Base-by-base conservation (phyloP, 73 alveolate species). In the Paramecium bursaria region DNA sequence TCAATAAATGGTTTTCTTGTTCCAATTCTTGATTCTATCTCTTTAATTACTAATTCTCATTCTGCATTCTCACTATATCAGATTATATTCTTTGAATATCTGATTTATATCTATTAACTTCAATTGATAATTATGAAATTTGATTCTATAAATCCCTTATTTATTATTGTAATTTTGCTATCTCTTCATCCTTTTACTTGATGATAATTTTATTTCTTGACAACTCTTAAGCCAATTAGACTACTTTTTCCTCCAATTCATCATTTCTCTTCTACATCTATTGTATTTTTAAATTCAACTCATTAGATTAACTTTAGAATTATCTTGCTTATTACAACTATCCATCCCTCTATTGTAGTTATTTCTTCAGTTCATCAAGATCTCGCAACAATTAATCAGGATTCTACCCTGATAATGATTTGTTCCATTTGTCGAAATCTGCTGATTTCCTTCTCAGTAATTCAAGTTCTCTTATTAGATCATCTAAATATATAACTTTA, bases 211-310 rank as follows among this genome's bases (percentile, higher is more conserved):
- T 67, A 67, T 67, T 39, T 67, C 82, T 31, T 3, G 30, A 42
- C 10, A 67, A 27, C 23, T 67, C 82, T 67, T 67, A 10, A 67
- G 82, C 82, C 11, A 67, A 42, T 13, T 35, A 53, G 19, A 42
- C 82, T 15, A 67, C 82, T 17, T 67, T 67, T 67, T 67, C 82
- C 27, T 67, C 82, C 19, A 67, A 42, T 67, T 67, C 82, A 67
- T 67, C 82, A 6, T 39, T 67, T 44, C 44, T 67, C 15, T 10
- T 13, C 33, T 67, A 67, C 30, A 67, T n/a, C 4, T 11, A 2
- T 42, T 57, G 33, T n/a, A 67, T 33, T 33, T 31, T 4, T 39
- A n/a, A n/a, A n/a, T n/a, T n/a, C n/a, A n/a, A n/a, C n/a, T 67
- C 61, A 39, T 67, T 27, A 42, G 17, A 35, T 19, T 44, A 35